Percentiles rank a stretch among this genome's conserved stretches.
These are phyloP conservation scores for Panicum virgatum DNA, from an alignment of 202 grass and related monocot species.

Conservation along the genomic window DNA sequence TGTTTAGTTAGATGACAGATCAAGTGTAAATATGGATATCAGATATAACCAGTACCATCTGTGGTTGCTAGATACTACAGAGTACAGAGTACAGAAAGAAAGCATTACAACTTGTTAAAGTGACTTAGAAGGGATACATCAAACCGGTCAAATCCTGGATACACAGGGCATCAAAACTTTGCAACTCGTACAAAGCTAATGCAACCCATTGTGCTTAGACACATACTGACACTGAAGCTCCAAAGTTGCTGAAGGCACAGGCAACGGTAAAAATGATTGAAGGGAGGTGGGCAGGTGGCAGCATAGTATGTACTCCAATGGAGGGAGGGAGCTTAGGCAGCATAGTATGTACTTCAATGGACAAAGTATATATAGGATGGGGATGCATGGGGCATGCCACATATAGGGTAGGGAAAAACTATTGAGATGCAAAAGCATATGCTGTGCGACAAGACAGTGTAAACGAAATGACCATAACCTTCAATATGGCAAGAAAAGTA, in stretches of 20 bases:
- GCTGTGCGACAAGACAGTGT: neutral
- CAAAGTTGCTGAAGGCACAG: neutral
- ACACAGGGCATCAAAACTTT: neutral
- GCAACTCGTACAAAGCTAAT: conserved; percentile 1
- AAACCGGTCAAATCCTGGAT: neutral
- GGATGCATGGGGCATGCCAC: neutral
- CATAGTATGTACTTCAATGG: neutral
- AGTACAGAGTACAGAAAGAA: neutral
- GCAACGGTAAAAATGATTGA: neutral
- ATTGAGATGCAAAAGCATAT: conserved; percentile 3
- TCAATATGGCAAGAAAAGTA: conserved; percentile 4
- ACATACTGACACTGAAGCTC: neutral
- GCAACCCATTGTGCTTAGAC: neutral
- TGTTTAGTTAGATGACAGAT: neutral
- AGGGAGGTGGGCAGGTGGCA: neutral
- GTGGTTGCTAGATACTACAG: neutral
- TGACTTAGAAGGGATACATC: neutral
- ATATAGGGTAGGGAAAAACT: neutral
- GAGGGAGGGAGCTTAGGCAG: neutral
- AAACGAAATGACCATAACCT: neutral
- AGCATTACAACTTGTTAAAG: neutral
- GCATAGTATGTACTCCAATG: neutral
- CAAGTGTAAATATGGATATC: neutral
- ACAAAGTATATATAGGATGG: neutral
- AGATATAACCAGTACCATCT: neutral